These are phyloP conservation scores for Abrus precatorius DNA, from an alignment of 306 rosid genomes.

Conservation along the genomic window DNA sequence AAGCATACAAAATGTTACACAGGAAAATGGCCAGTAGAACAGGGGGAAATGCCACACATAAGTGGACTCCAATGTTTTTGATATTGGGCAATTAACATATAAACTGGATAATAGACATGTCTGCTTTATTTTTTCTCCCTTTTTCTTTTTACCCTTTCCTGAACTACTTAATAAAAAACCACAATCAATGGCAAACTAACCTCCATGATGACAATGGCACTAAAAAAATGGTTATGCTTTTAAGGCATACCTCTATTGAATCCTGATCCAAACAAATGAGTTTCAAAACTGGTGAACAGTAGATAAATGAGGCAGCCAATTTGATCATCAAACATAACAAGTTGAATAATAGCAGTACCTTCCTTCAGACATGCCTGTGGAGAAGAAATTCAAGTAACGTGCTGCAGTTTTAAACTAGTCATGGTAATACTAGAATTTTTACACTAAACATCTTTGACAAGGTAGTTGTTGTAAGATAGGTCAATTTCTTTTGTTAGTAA, in stretches of 20 bases:
- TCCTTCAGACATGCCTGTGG: constrained; percentile 98
- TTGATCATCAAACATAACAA: constrained; percentile 97
- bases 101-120: constrained; percentile 45
- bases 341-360: constrained; percentile 97
- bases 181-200: constrained; percentile 82
- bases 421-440: constrained; percentile 57
- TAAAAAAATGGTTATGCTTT: constrained; percentile 85
- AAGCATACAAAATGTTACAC: constrained; percentile 53
- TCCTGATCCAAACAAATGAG: constrained; percentile 99
- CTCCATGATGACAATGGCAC: constrained; percentile 79
- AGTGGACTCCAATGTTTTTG: constrained; percentile 44
- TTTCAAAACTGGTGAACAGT: constrained; percentile 97
- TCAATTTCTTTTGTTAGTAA: constrained; percentile 40
- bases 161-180: constrained; percentile 54
- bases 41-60: constrained; percentile 42
- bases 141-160: constrained; percentile 49
- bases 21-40: constrained; percentile 55
- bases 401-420: constrained; percentile 86
- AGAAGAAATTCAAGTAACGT: constrained; percentile 93
- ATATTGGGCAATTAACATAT: constrained; percentile 45
- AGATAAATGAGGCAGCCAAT: constrained; percentile 93
- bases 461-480: constrained; percentile 37
- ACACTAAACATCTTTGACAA: constrained; percentile 49
- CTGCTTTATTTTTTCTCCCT: constrained; percentile 44
- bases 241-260: constrained; percentile 98